These are phyloP conservation scores for Earliella scabrosa DNA, from an alignment of 1,284 basidiomycete species.

Conservation along the genomic window DNA sequence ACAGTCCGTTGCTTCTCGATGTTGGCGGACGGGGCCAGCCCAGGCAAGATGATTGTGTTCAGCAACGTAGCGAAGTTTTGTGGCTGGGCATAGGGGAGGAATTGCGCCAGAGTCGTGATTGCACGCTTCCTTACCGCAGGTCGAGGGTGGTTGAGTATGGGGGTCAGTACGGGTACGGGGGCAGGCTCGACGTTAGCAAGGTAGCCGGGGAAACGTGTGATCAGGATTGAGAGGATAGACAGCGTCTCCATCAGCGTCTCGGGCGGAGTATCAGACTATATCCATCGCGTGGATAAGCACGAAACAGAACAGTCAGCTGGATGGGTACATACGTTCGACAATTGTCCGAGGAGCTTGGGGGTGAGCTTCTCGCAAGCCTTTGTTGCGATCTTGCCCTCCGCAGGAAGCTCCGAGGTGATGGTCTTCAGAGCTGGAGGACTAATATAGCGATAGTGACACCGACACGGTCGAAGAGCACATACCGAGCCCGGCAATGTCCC, in stretches of 20 bases:
- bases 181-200: slow-evolving; percentile 61
- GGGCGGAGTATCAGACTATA: slow-evolving; percentile 70
- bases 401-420: slow-evolving; percentile 88
- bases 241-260: slow-evolving; percentile 90
- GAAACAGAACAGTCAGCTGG: not conserved
- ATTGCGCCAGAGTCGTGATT: slow-evolving; percentile 84
- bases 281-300: not conserved
- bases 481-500: slow-evolving; percentile 96
- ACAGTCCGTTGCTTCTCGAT: slow-evolving; percentile 77
- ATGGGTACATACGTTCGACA: slow-evolving; percentile 64
- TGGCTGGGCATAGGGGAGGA: slow-evolving; percentile 70
- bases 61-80: slow-evolving; percentile 62
- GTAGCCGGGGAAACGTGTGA: slow-evolving; percentile 82
- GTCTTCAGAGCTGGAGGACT: slow-evolving; percentile 81
- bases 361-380: slow-evolving; percentile 86
- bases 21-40: slow-evolving; percentile 53
- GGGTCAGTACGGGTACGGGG: slow-evolving; percentile 75
- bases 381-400: slow-evolving; percentile 76
- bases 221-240: slow-evolving; percentile 90
- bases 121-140: slow-evolving; percentile 90
- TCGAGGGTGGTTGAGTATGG: slow-evolving; percentile 76
- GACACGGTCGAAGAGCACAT: slow-evolving; percentile 30
- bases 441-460: slow-evolving; percentile 1
- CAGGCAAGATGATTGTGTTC: slow-evolving; percentile 62
- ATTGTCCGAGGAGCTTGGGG: slow-evolving; percentile 81